Base-by-base conservation (phyloP, 2,329 filamentous ascomycete genomes). In the Talaromyces sp. region DNA sequence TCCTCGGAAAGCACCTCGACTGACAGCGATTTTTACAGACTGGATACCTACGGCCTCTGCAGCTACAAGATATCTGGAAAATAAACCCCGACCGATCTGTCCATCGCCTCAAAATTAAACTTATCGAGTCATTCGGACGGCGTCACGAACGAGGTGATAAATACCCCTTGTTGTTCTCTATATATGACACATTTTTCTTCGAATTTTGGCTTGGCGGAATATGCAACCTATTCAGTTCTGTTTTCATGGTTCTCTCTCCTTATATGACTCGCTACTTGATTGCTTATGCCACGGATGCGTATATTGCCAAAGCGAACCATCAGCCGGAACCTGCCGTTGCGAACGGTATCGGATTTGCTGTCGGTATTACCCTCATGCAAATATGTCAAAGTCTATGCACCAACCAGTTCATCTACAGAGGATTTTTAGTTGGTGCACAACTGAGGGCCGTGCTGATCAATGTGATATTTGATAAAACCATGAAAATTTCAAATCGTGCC, bases 381-480 rank as follows among this genome's bases (percentile, higher is more conserved):
- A 83, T 93, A 22, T 73, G 89, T 11, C 92, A 96, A 77, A 94
- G 90, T 74, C 73, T 96, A 68, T 87, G 87, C 31, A 92, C 89
- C 2, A 96, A 93, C 73, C 94, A 98, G 73, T 97, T 96, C 79
- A 89, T 98, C 73, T 98, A 94, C 73, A 87, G 89, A 24, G 93
- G 94, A 24, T 96, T 97, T 90, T 89, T 96, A 80, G 87, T 96
- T 45, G 95, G 94, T 68, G 95, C 92, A 0, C 89, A 97, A 79
- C 81, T 87, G 8, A 86, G 94, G 74, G 92, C 89, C 0, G 90
- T 92, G 0, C 81, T 98, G 50, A 96, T 97, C 70, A 87, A 90
- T 24, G 80, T 93, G 66, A 92, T 98, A 65, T 98, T 96, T 73
- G 91, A 95, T 75, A 98, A 98, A 77, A 88, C 92, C 2, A 92